phyloP scores from a whole-genome alignment of 2,329 filamentous ascomycete species.

The Colletotrichum sidae region DNA sequence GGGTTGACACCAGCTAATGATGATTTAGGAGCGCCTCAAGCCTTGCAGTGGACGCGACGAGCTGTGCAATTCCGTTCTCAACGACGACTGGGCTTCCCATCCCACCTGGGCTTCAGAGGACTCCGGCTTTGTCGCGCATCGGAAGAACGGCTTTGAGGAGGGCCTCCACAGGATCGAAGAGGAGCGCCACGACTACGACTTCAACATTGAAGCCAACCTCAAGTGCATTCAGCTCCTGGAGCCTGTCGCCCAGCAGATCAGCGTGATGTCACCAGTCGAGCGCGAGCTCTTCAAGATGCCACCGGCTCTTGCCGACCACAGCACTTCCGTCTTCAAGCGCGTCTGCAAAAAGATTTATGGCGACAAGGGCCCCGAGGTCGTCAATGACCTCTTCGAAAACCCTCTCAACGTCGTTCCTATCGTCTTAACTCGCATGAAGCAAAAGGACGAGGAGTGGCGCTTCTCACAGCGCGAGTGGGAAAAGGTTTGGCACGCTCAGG shows the following conservation, averaged over 20 bases:
- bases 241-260: conserved; percentile 90
- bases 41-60: conserved; percentile 94
- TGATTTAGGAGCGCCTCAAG: conserved; percentile 79
- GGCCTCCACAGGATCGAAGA: conserved; percentile 96
- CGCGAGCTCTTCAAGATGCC: conserved; percentile 82
- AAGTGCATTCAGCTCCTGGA: conserved; percentile 97
- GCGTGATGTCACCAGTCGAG: conserved; percentile 80
- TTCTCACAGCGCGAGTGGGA: conserved; percentile 98
- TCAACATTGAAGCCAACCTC: conserved; percentile 94
- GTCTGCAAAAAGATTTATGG: conserved; percentile 99
- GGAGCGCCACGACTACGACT: conserved; percentile 98
- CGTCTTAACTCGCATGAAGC: conserved; percentile 88
- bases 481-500: conserved; percentile 98
- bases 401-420: conserved; percentile 91
- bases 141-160: conserved; percentile 96
- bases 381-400: conserved; percentile 85
- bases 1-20: background rate
- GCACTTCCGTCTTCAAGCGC: conserved; percentile 95
- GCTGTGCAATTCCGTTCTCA: conserved; percentile 91
- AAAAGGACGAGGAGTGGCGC: conserved; percentile 98
- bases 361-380: conserved; percentile 85
- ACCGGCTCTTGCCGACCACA: conserved; percentile 87
- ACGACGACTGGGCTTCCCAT: conserved; percentile 98
- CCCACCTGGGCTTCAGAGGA: conserved; percentile 99
- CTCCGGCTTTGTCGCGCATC: conserved; percentile 95